Conservation (phyloP, 345 rosid genomes). For the Ricinus communis region DNA sequence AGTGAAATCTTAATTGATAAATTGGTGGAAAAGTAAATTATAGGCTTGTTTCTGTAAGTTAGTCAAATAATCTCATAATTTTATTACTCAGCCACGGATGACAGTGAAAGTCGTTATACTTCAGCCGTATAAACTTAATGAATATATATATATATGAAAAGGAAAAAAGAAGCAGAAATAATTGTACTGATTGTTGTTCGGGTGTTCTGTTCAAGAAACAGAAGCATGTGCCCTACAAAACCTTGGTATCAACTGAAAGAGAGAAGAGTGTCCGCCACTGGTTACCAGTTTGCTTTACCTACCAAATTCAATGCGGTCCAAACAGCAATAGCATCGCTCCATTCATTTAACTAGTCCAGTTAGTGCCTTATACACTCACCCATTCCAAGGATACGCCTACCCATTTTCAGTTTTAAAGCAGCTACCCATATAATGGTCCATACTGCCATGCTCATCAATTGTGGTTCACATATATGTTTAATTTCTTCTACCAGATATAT, state of each 20-base stretch:
- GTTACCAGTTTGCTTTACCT: not conserved
- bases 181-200: not conserved
- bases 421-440: no score
- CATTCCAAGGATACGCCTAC: not conserved
- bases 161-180: not conserved
- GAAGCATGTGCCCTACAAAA: not conserved
- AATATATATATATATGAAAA: not conserved
- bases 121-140: not conserved
- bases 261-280: no score
- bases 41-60: no score
- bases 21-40: no score
- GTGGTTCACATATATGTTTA: not conserved
- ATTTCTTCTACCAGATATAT: not conserved
- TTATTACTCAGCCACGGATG: no score
- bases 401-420: not conserved
- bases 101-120: not conserved
- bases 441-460: no score
- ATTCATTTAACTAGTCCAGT: no score
- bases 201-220: not conserved
- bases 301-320: constrained; percentile 21
- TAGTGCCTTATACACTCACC: not conserved
- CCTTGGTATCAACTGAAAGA: not conserved
- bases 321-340: not conserved
- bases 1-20: no score
- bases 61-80: no score